Evolutionary conservation across 2,329 filamentous ascomycete species (phyloP), one percentile per base, ranked within the genome.

Genomic region (Raffaelea albimanens): DNA sequence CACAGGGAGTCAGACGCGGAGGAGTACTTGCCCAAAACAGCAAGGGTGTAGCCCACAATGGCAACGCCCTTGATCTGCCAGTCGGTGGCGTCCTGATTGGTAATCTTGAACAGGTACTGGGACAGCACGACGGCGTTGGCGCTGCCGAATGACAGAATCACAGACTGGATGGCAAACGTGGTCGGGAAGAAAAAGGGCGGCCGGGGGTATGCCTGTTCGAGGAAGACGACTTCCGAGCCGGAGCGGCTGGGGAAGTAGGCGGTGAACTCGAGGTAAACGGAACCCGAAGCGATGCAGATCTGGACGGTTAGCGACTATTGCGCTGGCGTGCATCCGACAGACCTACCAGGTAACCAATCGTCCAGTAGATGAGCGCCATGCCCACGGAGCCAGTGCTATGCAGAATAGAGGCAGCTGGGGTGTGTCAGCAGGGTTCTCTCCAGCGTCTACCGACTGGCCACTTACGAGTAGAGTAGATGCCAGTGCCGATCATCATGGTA

Each of bases 1-100:
- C 8, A 5, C 14, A 38, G 5, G 18, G 5, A 38, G 34, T 38
- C 5, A 38, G 14, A 38, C 13, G n/a, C 9, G 5, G 34, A 8
- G 34, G 14, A 19, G 5, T 3, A 66, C 72, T 52, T 56, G 77
- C 77, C 67, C 1, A 82, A 51, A 1, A 74, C 67, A 3, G 80
- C 78, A 0, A 80, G 56, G 0, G 76, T 81, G 55, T 84, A 85
- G 0, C 71, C 75, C 1, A 76, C 80, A 21, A 85, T 63, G 0
- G 82, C 82, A 3, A 85, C 74, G 1, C 81, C 83, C 57, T 85
- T 85, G 45, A 76, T 59, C 56, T 85, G 67, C 83, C 82, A 86
- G n/a, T 67, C 63, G 0, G 72, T 72, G 0, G 77, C 73, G 0
- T 60, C 62, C 1, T 65, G 59, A 0, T 70, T 75, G 1, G 66